Conservation (phyloP, 2,329 filamentous ascomycete species). For the Apiospora hydei region DNA sequence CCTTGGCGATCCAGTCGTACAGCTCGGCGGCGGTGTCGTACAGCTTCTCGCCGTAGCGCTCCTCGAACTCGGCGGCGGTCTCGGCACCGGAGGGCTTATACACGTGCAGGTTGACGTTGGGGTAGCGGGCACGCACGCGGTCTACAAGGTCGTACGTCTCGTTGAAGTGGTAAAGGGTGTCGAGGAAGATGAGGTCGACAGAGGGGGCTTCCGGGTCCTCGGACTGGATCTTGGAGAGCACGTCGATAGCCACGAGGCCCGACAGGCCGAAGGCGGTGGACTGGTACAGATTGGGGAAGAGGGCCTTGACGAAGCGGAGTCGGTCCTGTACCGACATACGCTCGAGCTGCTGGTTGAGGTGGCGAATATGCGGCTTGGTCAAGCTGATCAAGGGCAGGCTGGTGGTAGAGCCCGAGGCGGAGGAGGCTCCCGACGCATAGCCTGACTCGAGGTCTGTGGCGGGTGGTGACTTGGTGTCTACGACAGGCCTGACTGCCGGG, state of each 20-base stretch:
- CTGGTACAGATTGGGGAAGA: conserved; percentile 89
- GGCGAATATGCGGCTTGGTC: conserved; percentile 85
- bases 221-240: conserved; percentile 77
- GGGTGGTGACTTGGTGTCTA: conserved; percentile 51
- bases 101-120: conserved; percentile 81
- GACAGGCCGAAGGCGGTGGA: conserved; percentile 85
- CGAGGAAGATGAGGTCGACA: conserved; percentile 79
- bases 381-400: conserved; percentile 81
- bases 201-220: conserved; percentile 66
- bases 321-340: conserved; percentile 90
- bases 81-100: conserved; percentile 85
- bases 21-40: conserved; percentile 88
- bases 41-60: conserved; percentile 79
- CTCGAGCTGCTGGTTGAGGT: conserved; percentile 89
- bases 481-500: conserved; percentile 44
- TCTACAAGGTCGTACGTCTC: conserved; percentile 80
- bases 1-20: conserved; percentile 98
- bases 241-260: conserved; percentile 83
- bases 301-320: conserved; percentile 88
- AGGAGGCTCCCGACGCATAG: conserved; percentile 73
- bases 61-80: conserved; percentile 79
- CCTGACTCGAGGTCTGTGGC: conserved; percentile 74
- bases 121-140: conserved; percentile 77
- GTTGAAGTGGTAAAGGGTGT: conserved; percentile 82
- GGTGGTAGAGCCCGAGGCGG: conserved; percentile 66